Evolutionary conservation across 1,284 basidiomycete species (phyloP).

Genomic region (Malassezia obtusa): DNA sequence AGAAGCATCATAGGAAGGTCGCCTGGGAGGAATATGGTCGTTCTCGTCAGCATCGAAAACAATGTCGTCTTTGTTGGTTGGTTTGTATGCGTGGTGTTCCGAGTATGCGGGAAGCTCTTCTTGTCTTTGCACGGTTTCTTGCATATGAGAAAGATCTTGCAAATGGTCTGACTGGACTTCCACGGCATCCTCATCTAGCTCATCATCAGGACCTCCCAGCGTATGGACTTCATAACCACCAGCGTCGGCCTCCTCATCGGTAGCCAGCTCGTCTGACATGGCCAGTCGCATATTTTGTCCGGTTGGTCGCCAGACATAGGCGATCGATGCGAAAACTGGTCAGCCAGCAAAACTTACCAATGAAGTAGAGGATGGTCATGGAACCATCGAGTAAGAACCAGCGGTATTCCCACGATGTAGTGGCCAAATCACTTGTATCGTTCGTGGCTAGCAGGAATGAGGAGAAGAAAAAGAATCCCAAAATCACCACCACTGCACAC

Average conservation of each 20-base stretch:
- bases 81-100: not conserved
- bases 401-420: conserved; percentile 80
- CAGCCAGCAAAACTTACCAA: not conserved
- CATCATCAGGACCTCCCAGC: conserved; percentile 10
- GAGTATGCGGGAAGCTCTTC: not conserved
- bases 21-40: conserved; percentile 16
- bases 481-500: conserved; percentile 69
- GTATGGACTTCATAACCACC: conserved; percentile 67
- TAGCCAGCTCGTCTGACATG: conserved; percentile 53
- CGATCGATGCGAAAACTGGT: conserved; percentile 65
- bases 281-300: conserved; percentile 68
- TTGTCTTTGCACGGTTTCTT: not conserved
- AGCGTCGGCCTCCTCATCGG: conserved; percentile 74
- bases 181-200: conserved; percentile 7
- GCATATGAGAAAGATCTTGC: conserved; percentile 7
- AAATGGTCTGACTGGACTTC: conserved; percentile 13
- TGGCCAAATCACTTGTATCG: conserved; percentile 69
- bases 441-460: conserved; percentile 1
- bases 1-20: not conserved
- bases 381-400: conserved; percentile 98
- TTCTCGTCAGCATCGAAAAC: conserved; percentile 36
- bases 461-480: conserved; percentile 25
- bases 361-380: conserved; percentile 58
- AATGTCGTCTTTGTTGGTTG: conserved; percentile 18
- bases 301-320: conserved; percentile 87